Base-by-base conservation (phyloP, 768 basidiomycete species). In the Tylopilus sp. region DNA sequence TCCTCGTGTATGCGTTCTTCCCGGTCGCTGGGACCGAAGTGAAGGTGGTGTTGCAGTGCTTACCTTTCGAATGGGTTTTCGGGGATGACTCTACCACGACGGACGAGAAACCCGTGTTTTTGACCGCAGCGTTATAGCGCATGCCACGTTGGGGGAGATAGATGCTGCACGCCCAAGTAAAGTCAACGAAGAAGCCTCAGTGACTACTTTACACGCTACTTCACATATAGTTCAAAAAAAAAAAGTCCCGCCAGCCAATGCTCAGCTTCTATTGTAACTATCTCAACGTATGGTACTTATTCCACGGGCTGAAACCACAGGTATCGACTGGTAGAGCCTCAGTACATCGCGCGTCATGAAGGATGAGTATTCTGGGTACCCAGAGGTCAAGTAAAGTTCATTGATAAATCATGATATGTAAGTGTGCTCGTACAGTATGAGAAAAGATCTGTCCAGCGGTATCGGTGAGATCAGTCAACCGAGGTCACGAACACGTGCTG, bases 1-100 rank as follows among this genome's bases (percentile, higher is more conserved):
- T 70, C 22, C 62, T 70, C 29, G 52, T 70, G 21, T 66, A 66
- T 36, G 62, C 68, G 22, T 58, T 70, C 44, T 55, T 68, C 12
- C 66, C 66, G 7, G 59, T n/a, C n/a, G n/a, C 55, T 8, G 67
- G 67, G 26, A 56, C 53, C 13, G 58, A 59, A 6, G 52, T 56
- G 8, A 70, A 56, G 29, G 59, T 68, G 22, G 64, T 64, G 29
- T 50, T 68, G 28, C 69, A 64, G 33, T 59, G 63, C 21, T 43
- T 62, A 24, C 62, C 67, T 41, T 53, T 68, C 34, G 54, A 54
- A 21, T 52, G 55, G 37, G 19, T 62, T 19, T 34, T 66, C 21
- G 54, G 48, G 31, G 59, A 56, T 36, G 16, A 36, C 43, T 31
- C 47, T 9, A 25, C 42, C 11, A 21, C 31, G 26, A 22, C 37